Evolutionary conservation across 2,329 filamentous ascomycete species (phyloP).

Genomic region (Lasiodiplodia sp.): DNA sequence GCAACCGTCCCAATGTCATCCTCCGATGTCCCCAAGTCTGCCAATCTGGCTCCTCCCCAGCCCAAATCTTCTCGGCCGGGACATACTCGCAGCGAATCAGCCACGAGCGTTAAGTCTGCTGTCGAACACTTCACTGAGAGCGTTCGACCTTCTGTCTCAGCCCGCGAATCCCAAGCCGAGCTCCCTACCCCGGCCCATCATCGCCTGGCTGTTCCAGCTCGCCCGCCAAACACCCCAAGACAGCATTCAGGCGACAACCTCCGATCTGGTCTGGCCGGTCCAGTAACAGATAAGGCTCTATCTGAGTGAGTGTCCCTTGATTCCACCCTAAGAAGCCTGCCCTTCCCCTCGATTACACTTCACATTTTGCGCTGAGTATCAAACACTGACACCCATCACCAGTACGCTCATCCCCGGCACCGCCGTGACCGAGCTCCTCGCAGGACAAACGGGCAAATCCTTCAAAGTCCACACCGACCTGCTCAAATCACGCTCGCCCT

Average conservation of each 20-base stretch:
- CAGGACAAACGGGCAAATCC: conserved; percentile 37
- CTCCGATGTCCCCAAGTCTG: not conserved
- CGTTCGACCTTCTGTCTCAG: conserved; percentile 22
- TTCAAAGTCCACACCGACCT: conserved; percentile 37
- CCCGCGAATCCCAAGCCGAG: conserved; percentile 27
- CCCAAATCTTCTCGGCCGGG: not conserved
- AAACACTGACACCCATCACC: not conserved
- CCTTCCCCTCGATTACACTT: not conserved
- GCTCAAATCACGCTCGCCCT: conserved; percentile 37
- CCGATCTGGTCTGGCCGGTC: conserved; percentile 22
- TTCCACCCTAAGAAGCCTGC: not conserved
- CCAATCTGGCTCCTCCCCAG: conserved; percentile 18
- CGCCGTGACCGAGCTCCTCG: conserved; percentile 33
- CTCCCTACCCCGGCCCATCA: conserved; percentile 7
- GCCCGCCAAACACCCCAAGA: conserved; percentile 23
- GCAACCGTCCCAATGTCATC: conserved; percentile 14
- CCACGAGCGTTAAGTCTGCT: conserved; percentile 13
- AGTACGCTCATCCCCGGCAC: conserved; percentile 23
- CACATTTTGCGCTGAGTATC: not conserved
- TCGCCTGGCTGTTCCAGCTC: conserved; percentile 7
- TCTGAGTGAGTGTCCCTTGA: conserved; percentile 18
- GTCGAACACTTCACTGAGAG: conserved; percentile 1
- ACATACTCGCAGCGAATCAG: conserved; percentile 6
- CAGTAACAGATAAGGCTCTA: not conserved
- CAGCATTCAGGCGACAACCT: conserved; percentile 17